A percentile compares a stretch with the other conserved stretches of the same genome.
Evolutionary conservation across 2,329 filamentous ascomycete genomes (phyloP).

Genomic region (Diaporthe citriasiana): DNA sequence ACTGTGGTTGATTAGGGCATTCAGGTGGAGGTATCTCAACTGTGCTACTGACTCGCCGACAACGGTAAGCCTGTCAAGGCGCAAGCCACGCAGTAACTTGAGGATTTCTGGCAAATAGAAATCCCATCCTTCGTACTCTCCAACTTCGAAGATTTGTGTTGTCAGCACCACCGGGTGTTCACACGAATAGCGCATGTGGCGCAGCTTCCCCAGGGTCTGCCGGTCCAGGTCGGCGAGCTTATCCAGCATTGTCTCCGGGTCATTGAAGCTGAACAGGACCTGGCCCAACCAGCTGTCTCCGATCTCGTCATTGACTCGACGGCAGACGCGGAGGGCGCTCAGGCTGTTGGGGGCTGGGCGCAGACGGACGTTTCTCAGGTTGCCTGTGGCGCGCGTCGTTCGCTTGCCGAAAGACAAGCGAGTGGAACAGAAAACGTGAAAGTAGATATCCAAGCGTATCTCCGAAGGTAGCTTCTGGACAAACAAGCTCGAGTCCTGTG

Average conservation of each 20-base stretch:
- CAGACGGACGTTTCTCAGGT: not conserved
- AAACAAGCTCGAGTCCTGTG: not conserved
- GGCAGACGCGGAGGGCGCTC: not conserved
- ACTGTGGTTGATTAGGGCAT: not conserved
- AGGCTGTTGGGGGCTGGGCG: not conserved
- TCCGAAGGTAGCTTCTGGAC: not conserved
- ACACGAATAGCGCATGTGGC: conserved; percentile 3
- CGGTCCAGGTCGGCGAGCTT: not conserved
- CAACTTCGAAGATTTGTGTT: no score
- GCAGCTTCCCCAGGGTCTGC: not conserved
- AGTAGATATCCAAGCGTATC: conserved; percentile 13
- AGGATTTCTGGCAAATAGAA: not conserved
- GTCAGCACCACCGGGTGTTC: not conserved
- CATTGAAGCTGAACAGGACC: not conserved
- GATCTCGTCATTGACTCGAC: not conserved
- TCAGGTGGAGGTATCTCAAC: not conserved
- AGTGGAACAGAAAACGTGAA: not conserved
- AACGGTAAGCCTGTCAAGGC: not conserved
- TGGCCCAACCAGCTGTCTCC: conserved; percentile 4
- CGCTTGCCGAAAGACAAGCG: not conserved
- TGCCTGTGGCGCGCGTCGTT: not conserved
- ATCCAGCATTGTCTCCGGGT: not conserved
- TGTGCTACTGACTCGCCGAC: not conserved
- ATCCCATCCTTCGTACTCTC: no score
- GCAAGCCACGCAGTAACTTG: not conserved